Evolutionary conservation across 2,329 filamentous ascomycete species (phyloP), one percentile per base, ranked within the genome.

Genomic region (Calycina herbarum): DNA sequence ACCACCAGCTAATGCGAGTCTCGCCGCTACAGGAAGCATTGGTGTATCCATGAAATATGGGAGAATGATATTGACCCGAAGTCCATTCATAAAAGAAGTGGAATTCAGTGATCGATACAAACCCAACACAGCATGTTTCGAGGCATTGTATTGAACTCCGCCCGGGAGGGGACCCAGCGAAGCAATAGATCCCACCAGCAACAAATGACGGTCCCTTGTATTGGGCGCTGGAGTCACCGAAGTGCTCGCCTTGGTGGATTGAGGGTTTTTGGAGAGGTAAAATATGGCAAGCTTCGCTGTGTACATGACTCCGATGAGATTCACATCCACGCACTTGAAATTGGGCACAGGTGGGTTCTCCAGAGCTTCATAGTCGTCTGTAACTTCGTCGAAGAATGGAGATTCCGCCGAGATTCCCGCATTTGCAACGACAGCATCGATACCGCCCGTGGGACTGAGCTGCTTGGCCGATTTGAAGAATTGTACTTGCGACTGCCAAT

Each of bases 41-140:
- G 86, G 84, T 15, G 86, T 88, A 70, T 87, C 83, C 71, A 84
- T 82, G 74, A 89, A 91, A 76, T 90, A 91, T 0, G 89, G 89
- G 65, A 82, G 83, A n/a, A 91, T 75, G 72, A 90, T 80, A 73
- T 91, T 91, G 66, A 89, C 79, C 57, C 89, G 82, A 54, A 91
- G 77, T 29, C 85, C 84, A 54, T 81, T 76, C 7, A 76, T 69
- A 63, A 81, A 80, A 2, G 82, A 78, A 0, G 82, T 82, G 3
- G 79, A 74, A 17, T 88, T 81, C 57, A 91, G 77, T 5, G 81
- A 80, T 56, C 88, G 82, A 75, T 88, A 90, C 40, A 90, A 77
- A 0, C 88, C 89, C 11, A 89, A 79, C 0, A 91, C 82, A 24
- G 82, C 88, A 76, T 91, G 89, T 74, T 91, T 91, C 57, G 85